Conservation (phyloP, 768 basidiomycete species). For the Infundibulicybe gibba region DNA sequence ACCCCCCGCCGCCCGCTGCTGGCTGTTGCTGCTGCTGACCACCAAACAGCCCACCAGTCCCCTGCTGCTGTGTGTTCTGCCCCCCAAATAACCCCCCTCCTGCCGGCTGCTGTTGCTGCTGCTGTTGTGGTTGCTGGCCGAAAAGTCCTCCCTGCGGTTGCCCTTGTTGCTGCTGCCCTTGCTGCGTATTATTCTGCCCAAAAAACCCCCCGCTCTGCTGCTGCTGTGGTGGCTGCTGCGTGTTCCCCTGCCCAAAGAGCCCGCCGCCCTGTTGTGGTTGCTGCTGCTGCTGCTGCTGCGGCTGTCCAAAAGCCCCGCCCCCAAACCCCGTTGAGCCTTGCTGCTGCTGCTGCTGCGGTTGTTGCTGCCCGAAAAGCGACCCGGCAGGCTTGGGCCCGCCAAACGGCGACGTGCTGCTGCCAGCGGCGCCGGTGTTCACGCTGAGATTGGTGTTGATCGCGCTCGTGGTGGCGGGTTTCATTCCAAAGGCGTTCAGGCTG, state of each 20-base stretch:
- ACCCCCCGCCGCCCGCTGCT: conserved; percentile 14
- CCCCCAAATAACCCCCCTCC: conserved; percentile 13
- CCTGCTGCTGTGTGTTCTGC: conserved; percentile 20
- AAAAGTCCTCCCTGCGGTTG: conserved; percentile 26
- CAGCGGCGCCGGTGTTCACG: too few species aligned
- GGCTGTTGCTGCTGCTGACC: conserved; percentile 20
- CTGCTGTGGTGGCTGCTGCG: conserved; percentile 10
- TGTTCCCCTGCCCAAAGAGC: conserved; percentile 20
- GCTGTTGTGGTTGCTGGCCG: conserved; percentile 28
- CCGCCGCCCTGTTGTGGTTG: conserved; percentile 18
- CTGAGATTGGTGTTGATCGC: not conserved
- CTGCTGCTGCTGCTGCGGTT: conserved; percentile 16
- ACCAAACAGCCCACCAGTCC: conserved; percentile 19
- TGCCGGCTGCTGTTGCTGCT: conserved; percentile 11
- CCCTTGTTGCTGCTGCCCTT: conserved; percentile 18
- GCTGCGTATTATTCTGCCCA: conserved; percentile 19
- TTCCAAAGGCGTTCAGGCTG: conserved; percentile 32
- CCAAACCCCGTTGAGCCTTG: conserved; percentile 11
- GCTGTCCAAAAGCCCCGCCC: conserved; percentile 20
- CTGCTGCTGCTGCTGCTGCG: conserved; percentile 19
- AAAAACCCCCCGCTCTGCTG: conserved; percentile 10
- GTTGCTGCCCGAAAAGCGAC: conserved; percentile 34
- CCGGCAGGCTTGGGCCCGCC: conserved; percentile 24
- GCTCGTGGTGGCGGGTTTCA: conserved; percentile 27
- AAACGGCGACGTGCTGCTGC: conserved; percentile 17